Percentiles rank a stretch among this genome's conserved stretches.
These are phyloP conservation scores for Protomyces lactucae-debilis DNA, from an alignment of 1,139 yeast genomes.

Conservation along the genomic window DNA sequence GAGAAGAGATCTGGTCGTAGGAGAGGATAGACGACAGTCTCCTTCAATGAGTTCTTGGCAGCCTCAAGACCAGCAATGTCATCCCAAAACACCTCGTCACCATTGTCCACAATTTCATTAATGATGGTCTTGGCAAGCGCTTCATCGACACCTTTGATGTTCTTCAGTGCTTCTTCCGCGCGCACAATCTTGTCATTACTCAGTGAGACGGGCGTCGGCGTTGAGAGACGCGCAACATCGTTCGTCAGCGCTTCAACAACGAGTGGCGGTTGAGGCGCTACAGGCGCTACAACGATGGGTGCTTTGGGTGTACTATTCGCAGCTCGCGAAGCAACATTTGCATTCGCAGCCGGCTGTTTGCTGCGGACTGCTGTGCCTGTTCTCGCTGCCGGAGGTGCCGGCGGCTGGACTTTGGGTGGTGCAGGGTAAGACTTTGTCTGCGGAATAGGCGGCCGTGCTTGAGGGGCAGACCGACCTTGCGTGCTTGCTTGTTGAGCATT, in stretches of 20 bases:
- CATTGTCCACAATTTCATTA: conserved; percentile 86
- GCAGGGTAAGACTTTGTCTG: neutral
- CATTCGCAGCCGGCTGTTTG: neutral
- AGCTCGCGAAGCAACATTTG: neutral
- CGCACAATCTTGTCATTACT: conserved; percentile 23
- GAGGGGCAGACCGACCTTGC: neutral
- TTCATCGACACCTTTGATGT: conserved; percentile 50
- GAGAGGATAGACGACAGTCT: conserved; percentile 95
- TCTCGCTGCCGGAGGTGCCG: neutral
- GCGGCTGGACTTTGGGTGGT: neutral
- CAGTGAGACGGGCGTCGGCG: neutral
- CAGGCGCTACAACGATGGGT: conserved; percentile 1
- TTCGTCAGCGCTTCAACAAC: conserved; percentile 8
- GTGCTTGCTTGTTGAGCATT: neutral
- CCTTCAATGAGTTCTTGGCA: conserved; percentile 86
- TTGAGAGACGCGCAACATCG: neutral
- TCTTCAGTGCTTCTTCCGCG: conserved; percentile 37
- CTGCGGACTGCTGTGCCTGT: neutral
- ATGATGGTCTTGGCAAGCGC: conserved; percentile 78
- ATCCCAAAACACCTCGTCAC: conserved; percentile 95
- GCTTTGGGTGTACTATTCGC: neutral
- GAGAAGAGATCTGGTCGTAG: conserved; percentile 86
- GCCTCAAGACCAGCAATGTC: conserved; percentile 91
- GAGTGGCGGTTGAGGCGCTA: neutral
- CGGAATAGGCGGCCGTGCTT: conserved; percentile 4